Evolutionary conservation across 768 basidiomycete species (phyloP).

Genomic region (Porpolomopsis calyptriformis): DNA sequence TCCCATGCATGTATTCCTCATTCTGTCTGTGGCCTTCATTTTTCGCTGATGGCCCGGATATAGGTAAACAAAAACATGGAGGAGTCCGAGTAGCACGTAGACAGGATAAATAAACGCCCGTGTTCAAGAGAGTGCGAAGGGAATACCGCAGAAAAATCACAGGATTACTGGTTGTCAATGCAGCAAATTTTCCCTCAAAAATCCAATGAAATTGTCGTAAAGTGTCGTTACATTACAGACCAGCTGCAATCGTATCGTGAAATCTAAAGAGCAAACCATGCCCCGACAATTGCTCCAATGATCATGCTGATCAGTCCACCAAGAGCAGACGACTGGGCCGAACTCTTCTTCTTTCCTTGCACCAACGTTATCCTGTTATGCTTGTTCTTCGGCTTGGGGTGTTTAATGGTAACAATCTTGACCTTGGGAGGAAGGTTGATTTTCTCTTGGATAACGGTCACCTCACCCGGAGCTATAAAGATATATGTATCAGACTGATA

Average conservation of each 20-base stretch:
- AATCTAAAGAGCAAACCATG: not conserved
- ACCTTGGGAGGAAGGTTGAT: too few species aligned
- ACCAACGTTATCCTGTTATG: not conserved
- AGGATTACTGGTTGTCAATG: too few species aligned
- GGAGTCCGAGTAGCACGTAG: conserved; percentile 14
- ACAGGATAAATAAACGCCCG: not conserved
- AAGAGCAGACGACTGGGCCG: not conserved
- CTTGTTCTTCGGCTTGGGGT: not conserved
- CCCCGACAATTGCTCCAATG: not conserved
- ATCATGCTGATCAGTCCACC: conserved; percentile 2
- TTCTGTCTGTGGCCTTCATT: not conserved
- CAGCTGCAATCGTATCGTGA: conserved; percentile 3
- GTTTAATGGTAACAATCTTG: not conserved
- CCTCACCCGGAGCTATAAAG: too few species aligned
- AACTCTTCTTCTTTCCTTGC: not conserved
- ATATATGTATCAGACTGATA: not conserved
- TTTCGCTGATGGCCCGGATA: too few species aligned
- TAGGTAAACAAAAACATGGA: conserved; percentile 61
- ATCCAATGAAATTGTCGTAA: not conserved
- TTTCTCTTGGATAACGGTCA: too few species aligned
- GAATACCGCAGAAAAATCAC: too few species aligned
- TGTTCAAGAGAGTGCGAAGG: too few species aligned
- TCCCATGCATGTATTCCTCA: conserved; percentile 37
- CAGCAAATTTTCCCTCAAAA: too few species aligned
- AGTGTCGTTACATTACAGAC: conserved; percentile 3